A percentile compares a stretch with the other conserved stretches of the same genome.
These are phyloP conservation scores for Furcasterigmium furcatum DNA, from an alignment of 2,329 filamentous ascomycete genomes.

Conservation along the genomic window DNA sequence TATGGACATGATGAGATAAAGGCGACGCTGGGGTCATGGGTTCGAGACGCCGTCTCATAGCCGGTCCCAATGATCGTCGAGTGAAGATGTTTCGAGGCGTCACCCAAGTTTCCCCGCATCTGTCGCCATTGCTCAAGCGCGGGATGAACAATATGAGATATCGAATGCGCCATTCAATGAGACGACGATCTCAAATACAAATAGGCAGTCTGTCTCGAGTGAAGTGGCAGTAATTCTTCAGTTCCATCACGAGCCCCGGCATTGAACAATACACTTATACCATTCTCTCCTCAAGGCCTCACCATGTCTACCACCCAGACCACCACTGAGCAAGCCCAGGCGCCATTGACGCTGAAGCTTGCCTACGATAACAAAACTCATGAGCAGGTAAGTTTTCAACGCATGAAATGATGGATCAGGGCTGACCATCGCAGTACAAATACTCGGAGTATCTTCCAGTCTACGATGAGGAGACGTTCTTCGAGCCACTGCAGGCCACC, in stretches of 20 bases:
- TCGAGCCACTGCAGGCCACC: conserved; percentile 24
- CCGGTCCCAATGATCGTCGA: too few relatives aligned
- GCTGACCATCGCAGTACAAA: conserved; percentile 18
- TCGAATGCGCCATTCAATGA: too few relatives aligned
- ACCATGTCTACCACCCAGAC: conserved; percentile 86
- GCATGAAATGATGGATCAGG: background rate
- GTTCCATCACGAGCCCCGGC: too few relatives aligned
- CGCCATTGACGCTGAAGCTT: conserved; percentile 2
- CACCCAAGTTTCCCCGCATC: conserved; percentile 1
- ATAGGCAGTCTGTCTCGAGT: too few relatives aligned
- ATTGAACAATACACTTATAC: too few relatives aligned
- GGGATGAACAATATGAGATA: too few relatives aligned
- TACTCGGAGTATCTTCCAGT: conserved; percentile 27
- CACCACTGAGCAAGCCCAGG: conserved; percentile 47
- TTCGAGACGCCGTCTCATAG: too few relatives aligned
- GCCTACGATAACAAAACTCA: conserved; percentile 7
- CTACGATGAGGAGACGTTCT: conserved; percentile 24
- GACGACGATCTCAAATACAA: background rate
- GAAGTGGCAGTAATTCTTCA: too few relatives aligned
- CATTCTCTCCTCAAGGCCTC: conserved; percentile 19
- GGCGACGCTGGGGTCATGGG: too few relatives aligned
- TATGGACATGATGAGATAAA: too few relatives aligned
- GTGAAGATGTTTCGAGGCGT: too few relatives aligned
- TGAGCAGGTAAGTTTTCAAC: background rate
- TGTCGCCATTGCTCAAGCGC: background rate